Conservation (phyloP, 1,284 basidiomycete genomes). For the Waitea zeae region DNA sequence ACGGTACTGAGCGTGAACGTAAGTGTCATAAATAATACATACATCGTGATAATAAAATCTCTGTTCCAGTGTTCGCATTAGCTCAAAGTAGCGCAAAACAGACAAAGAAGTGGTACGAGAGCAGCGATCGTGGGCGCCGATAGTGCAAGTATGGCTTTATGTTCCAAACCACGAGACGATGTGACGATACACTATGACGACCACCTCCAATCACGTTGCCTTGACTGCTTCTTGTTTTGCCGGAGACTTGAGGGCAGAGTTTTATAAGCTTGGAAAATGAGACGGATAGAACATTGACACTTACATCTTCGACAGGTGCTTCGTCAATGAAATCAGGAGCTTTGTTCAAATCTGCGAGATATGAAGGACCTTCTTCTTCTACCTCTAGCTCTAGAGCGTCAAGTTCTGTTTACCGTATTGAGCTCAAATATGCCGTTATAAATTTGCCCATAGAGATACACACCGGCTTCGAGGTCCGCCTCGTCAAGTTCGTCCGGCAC, state of each 20-base stretch:
- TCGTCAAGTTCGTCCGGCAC: conserved; percentile 98
- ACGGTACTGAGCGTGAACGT: conserved; percentile 13
- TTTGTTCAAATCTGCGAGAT: conserved; percentile 71
- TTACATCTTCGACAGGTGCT: conserved; percentile 59
- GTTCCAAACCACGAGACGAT: no score
- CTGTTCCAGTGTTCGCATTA: conserved; percentile 51
- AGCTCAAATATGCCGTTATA: conserved; percentile 4
- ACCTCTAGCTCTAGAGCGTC: conserved; percentile 79
- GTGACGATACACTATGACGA: no score
- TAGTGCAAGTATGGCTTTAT: conserved; percentile 13
- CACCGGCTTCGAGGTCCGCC: conserved; percentile 90
- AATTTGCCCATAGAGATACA: conserved; percentile 11
- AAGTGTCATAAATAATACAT: background rate
- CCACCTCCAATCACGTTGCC: no score
- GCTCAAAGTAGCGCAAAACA: conserved; percentile 67
- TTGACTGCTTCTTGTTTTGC: no score
- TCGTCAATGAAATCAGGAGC: conserved; percentile 85
- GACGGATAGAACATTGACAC: no score
- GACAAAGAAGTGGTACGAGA: conserved; percentile 76
- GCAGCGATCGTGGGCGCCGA: conserved; percentile 32
- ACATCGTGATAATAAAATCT: background rate
- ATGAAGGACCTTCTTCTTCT: conserved; percentile 78
- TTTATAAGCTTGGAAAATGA: no score
- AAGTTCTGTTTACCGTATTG: conserved; percentile 37
- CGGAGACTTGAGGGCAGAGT: no score